Conservation (phyloP, 2,329 filamentous ascomycete species). For the Elsinoe fawcettii region DNA sequence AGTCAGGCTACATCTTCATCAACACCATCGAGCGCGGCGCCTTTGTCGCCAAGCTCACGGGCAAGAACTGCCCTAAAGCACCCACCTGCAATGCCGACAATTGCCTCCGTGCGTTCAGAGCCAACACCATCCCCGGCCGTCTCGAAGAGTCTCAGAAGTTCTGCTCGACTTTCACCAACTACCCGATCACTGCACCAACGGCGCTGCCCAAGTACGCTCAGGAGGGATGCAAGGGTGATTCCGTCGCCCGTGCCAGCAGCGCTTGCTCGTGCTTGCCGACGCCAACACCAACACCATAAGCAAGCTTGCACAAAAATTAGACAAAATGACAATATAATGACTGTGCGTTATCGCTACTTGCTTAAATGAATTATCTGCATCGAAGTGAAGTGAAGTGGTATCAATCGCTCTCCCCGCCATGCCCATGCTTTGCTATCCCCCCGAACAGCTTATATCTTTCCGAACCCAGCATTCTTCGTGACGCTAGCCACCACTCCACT, state of each 20-base stretch:
- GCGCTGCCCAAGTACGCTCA: not conserved
- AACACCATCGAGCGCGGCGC: constrained; percentile 48
- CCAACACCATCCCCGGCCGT: not conserved
- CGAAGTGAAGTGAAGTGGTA: not conserved
- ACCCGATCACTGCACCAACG: not conserved
- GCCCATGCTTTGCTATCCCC: not conserved
- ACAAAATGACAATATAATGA: not conserved
- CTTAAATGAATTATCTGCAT: not conserved
- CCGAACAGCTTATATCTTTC: constrained; percentile 24
- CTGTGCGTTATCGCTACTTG: not conserved
- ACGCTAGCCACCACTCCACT: constrained; percentile 21
- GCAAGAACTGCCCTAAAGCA: not conserved
- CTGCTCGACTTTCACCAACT: constrained; percentile 6
- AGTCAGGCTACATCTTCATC: constrained; percentile 43
- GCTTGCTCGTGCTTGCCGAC: constrained; percentile 2
- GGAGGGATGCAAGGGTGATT: constrained; percentile 3
- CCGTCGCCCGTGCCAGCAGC: not conserved
- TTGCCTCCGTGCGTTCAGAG: constrained; percentile 3
- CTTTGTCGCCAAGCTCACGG: constrained; percentile 38
- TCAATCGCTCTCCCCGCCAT: not conserved
- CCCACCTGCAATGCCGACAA: constrained; percentile 7
- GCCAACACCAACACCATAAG: not conserved
- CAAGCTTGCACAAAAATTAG: not conserved
- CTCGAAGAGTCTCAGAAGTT: constrained; percentile 10
- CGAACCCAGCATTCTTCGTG: constrained; percentile 40